These are phyloP conservation scores for Hysterangium stoloniferum DNA, from an alignment of 768 basidiomycete genomes.

Conservation along the genomic window DNA sequence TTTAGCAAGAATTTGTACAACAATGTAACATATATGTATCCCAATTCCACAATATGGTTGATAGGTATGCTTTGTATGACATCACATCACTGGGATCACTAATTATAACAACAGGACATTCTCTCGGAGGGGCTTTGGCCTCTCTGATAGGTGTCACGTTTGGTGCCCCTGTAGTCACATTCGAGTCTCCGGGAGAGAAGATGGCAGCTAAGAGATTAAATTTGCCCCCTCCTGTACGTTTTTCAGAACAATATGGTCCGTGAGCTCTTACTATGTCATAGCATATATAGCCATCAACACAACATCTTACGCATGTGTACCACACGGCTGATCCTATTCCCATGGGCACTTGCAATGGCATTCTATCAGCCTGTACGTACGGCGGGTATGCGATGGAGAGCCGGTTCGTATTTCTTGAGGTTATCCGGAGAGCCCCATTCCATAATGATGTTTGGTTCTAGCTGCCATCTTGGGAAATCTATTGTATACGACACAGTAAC, in stretches of 20 bases:
- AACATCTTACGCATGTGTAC: conserved; percentile 81
- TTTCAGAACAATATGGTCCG: not conserved
- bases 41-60: conserved; percentile 83
- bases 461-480: conserved; percentile 84
- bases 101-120: conserved; percentile 38
- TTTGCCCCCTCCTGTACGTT: conserved; percentile 72
- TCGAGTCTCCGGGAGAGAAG: conserved; percentile 71
- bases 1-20: conserved; percentile 78
- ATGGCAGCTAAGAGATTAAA: conserved; percentile 72
- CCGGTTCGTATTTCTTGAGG: conserved; percentile 26
- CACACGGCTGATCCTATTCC: conserved; percentile 94
- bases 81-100: not conserved
- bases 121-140: conserved; percentile 80
- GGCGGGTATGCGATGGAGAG: conserved; percentile 85
- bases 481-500: conserved; percentile 83
- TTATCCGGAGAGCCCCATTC: not conserved
- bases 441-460: conserved; percentile 16
- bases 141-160: conserved; percentile 84
- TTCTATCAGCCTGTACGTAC: conserved; percentile 68
- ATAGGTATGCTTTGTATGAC: conserved; percentile 38
- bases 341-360: conserved; percentile 75
- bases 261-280: conserved; percentile 22
- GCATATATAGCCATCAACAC: conserved; percentile 49
- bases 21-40: conserved; percentile 87
- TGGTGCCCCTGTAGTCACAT: conserved; percentile 86